phyloP scores from a whole-genome alignment of 768 basidiomycete species.

The Mycena olivaceomarginata region DNA sequence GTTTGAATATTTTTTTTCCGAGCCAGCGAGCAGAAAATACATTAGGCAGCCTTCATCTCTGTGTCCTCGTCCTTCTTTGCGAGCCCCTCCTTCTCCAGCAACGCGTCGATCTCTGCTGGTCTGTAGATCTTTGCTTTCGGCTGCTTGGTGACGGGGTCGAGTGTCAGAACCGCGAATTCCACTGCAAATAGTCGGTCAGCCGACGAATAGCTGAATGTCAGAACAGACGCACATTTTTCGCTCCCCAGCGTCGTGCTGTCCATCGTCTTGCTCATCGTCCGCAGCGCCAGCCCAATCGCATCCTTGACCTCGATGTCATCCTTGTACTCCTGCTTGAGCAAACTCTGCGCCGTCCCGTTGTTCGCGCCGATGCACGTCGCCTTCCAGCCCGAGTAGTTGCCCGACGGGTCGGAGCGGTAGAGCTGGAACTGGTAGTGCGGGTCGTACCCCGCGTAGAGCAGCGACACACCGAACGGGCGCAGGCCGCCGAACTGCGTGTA shows the following conservation, averaged over 20 bases:
- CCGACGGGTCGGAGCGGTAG: slow-evolving; percentile 98
- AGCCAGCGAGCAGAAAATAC: slow-evolving; percentile 36
- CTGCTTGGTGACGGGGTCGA: slow-evolving; percentile 84
- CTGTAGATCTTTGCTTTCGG: slow-evolving; percentile 95
- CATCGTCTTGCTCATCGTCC: slow-evolving; percentile 99
- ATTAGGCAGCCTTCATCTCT: slow-evolving; percentile 80
- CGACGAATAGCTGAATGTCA: slow-evolving; percentile 22
- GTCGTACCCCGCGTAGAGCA: slow-evolving; percentile 98
- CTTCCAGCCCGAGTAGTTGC: slow-evolving; percentile 99
- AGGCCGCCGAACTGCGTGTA: slow-evolving; percentile 99
- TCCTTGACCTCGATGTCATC: slow-evolving; percentile 95
- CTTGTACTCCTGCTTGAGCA: slow-evolving; percentile 99
- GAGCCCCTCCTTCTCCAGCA: slow-evolving; percentile 86
- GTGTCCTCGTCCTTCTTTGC: slow-evolving; percentile 92
- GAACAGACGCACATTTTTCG: slow-evolving; percentile 87
- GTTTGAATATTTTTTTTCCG: slow-evolving; percentile 35
- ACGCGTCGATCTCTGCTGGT: slow-evolving; percentile 90
- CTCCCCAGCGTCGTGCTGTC: slow-evolving; percentile 97
- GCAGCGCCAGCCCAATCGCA: slow-evolving; percentile 92
- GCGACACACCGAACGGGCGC: slow-evolving; percentile 97
- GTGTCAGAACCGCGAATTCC: slow-evolving; percentile 95
- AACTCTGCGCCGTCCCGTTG: slow-evolving; percentile 95
- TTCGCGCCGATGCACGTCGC: slow-evolving; percentile 99
- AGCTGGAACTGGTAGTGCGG: slow-evolving; percentile 97
- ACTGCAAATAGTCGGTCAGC: slow-evolving; percentile 67